Evolutionary conservation across 495 filamentous ascomycete species (phyloP).

Genomic region (Penicillium malachiteum): DNA sequence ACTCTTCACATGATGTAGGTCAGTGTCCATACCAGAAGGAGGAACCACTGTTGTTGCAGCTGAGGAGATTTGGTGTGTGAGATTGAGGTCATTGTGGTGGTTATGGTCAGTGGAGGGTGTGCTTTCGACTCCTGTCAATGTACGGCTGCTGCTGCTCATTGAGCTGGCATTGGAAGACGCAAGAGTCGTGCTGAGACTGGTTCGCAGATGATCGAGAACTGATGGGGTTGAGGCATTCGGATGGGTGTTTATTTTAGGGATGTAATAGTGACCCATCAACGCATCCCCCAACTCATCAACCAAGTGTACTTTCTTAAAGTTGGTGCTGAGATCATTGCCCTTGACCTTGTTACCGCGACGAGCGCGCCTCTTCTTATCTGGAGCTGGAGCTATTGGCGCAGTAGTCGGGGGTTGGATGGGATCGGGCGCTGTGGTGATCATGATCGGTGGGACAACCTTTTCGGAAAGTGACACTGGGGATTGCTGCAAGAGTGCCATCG

Average conservation of each 20-base stretch:
- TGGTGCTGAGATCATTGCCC: not conserved
- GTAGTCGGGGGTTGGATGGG: not conserved
- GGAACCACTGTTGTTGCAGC: not conserved
- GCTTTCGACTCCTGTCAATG: slow-evolving; percentile 7
- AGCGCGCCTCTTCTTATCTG: slow-evolving; percentile 18
- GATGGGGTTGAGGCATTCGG: slow-evolving; percentile 5
- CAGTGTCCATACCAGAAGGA: not conserved
- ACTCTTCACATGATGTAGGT: not conserved
- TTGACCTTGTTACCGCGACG: slow-evolving; percentile 14
- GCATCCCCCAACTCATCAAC: slow-evolving; percentile 24
- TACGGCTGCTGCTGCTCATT: slow-evolving; percentile 18
- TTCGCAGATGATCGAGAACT: slow-evolving; percentile 23
- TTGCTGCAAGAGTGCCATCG: not conserved
- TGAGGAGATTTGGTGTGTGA: not conserved
- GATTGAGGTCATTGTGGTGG: slow-evolving; percentile 8
- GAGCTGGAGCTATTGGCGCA: not conserved
- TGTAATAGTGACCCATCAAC: slow-evolving; percentile 22
- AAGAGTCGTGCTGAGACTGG: not conserved
- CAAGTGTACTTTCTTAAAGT: slow-evolving; percentile 17
- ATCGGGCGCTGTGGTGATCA: slow-evolving; percentile 6
- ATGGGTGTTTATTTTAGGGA: not conserved
- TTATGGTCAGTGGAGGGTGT: slow-evolving; percentile 8
- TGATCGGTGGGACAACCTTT: slow-evolving; percentile 9
- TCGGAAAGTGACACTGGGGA: not conserved
- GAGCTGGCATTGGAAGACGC: slow-evolving; percentile 18